Evolutionary conservation across 2,329 filamentous ascomycete species (phyloP).

Genomic region (Fusarium sp.): DNA sequence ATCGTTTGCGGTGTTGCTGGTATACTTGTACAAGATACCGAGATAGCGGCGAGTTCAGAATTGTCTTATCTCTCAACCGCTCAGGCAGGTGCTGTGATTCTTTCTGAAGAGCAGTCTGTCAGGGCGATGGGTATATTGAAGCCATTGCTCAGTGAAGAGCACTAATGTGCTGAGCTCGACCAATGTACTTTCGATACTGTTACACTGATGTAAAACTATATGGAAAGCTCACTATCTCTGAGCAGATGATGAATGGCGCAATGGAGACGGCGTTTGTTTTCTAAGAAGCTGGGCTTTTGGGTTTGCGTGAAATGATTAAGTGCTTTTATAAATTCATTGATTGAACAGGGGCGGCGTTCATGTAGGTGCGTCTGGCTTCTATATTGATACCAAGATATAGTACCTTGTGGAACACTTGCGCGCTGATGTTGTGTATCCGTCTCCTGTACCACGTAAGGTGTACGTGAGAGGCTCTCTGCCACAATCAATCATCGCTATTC

Average conservation of each 20-base stretch:
- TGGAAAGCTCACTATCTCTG: slow-evolving; percentile 13
- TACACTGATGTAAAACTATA: slow-evolving; percentile 28
- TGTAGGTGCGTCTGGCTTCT: slow-evolving; percentile 21
- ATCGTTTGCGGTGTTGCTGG: slow-evolving; percentile 96
- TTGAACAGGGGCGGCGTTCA: slow-evolving; percentile 29
- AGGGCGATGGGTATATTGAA: slow-evolving; percentile 78
- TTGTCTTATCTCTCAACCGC: slow-evolving; percentile 93
- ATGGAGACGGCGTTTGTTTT: slow-evolving; percentile 35
- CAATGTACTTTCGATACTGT: not conserved
- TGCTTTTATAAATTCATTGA: slow-evolving; percentile 9
- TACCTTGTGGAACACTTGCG: slow-evolving; percentile 28
- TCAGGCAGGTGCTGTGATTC: slow-evolving; percentile 87
- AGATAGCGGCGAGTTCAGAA: slow-evolving; percentile 70
- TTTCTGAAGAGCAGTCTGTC: slow-evolving; percentile 79
- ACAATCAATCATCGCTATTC: not conserved
- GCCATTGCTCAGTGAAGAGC: slow-evolving; percentile 59
- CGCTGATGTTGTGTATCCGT: slow-evolving; percentile 15
- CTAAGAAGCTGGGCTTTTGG: slow-evolving; percentile 5
- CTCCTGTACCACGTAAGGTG: not conserved
- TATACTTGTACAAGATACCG: slow-evolving; percentile 79
- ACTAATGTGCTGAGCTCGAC: slow-evolving; percentile 14
- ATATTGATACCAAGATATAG: slow-evolving; percentile 44
- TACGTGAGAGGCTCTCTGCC: not conserved
- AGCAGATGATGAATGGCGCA: slow-evolving; percentile 20
- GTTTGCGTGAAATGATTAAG: slow-evolving; percentile 2